Percentiles rank a stretch among this genome's conserved stretches.
Conservation (phyloP, 2,329 filamentous ascomycete species). For the Orbilia blumenaviensis region DNA sequence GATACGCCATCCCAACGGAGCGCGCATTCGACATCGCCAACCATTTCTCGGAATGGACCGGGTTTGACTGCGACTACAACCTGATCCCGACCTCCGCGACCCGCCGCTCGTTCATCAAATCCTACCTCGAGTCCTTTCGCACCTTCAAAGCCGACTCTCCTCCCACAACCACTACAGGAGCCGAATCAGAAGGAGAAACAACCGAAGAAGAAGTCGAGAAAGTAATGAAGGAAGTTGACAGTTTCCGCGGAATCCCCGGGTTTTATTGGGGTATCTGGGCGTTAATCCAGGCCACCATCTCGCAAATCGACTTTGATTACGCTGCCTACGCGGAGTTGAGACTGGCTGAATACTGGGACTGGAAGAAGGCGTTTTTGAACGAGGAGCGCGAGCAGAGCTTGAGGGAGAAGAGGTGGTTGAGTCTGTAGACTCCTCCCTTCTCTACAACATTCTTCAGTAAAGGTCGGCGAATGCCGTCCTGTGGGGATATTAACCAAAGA, state of each 20-base stretch:
- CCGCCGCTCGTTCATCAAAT: conserved; percentile 79
- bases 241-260: conserved; percentile 86
- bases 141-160: conserved; percentile 63
- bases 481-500: background rate
- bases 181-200: too few relatives aligned
- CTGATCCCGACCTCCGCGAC: conserved; percentile 80
- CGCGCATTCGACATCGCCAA: conserved; percentile 97
- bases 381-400: conserved; percentile 18
- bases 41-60: conserved; percentile 98
- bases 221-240: conserved; percentile 82
- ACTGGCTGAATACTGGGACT: conserved; percentile 90
- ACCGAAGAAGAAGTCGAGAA: conserved; percentile 72
- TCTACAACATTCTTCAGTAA: background rate
- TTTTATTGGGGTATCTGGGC: conserved; percentile 96
- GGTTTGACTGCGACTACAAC: conserved; percentile 91
- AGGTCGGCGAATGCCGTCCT: too few relatives aligned
- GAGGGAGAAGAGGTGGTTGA: conserved; percentile 50
- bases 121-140: conserved; percentile 82
- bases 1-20: conserved; percentile 89
- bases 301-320: conserved; percentile 96
- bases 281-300: conserved; percentile 91
- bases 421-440: conserved; percentile 19
- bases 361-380: conserved; percentile 66
- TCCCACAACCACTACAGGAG: too few relatives aligned
- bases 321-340: conserved; percentile 86